A percentile compares a stretch with the other conserved stretches of the same genome.
phyloP scores from a whole-genome alignment of 345 rosid species.

The Dipteronia dyeriana region DNA sequence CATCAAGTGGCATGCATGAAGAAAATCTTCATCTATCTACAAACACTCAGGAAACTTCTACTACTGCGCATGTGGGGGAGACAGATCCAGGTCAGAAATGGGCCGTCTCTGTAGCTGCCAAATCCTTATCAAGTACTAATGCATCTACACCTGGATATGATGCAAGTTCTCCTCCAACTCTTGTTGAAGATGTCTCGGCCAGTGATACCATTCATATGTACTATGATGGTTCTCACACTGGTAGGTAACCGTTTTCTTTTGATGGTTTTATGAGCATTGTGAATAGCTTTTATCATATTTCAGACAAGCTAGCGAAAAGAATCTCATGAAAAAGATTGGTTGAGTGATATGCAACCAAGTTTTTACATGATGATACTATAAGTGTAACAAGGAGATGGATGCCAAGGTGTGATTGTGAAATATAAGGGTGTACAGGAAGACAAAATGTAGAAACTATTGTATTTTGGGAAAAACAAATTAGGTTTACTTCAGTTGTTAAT shows the following conservation, averaged over 20 bases:
- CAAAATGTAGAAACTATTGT: background rate
- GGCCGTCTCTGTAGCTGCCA: constrained; percentile 25
- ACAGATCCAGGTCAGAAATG: constrained; percentile 31
- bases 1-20: constrained; percentile 37
- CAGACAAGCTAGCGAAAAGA: background rate
- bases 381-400: background rate
- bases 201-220: constrained; percentile 29
- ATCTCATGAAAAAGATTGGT: background rate
- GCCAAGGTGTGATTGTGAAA: background rate
- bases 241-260: constrained; percentile 25
- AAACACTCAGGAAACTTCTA: constrained; percentile 30
- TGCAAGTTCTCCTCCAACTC: constrained; percentile 27
- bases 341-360: background rate
- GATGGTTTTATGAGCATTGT: constrained; percentile 11
- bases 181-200: constrained; percentile 26
- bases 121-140: constrained; percentile 19
- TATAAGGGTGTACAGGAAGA: background rate
- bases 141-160: constrained; percentile 29
- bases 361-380: background rate
- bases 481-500: background rate
- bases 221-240: constrained; percentile 24
- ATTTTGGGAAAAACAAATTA: background rate
- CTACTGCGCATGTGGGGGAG: constrained; percentile 19
- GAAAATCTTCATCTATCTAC: constrained; percentile 32
- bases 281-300: constrained; percentile 5